These are phyloP conservation scores for Annulohypoxylon moriforme DNA, from an alignment of 495 filamentous ascomycete species.

Conservation along the genomic window DNA sequence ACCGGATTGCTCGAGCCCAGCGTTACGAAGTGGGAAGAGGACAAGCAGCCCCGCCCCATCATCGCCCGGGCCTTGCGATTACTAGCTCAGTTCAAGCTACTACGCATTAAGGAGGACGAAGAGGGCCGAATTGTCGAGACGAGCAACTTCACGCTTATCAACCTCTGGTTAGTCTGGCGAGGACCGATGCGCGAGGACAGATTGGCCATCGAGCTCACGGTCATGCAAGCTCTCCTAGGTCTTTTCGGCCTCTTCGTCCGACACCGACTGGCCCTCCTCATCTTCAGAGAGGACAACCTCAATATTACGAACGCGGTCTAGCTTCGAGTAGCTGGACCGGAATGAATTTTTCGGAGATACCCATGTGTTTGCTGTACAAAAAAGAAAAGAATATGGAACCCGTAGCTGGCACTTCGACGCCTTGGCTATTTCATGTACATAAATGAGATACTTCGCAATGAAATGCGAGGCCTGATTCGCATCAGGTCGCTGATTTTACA, in stretches of 20 bases:
- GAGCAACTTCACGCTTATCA: constrained; percentile 91
- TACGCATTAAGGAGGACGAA: constrained; percentile 71
- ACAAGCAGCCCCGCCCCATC: constrained; percentile 71
- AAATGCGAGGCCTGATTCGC: constrained; percentile 6
- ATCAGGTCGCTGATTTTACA: constrained; percentile 23
- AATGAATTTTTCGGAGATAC: constrained; percentile 31
- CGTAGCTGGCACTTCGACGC: constrained; percentile 4
- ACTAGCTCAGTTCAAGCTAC: constrained; percentile 71
- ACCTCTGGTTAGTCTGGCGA: constrained; percentile 96
- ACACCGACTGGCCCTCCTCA: constrained; percentile 82
- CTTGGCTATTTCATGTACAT: constrained; percentile 8
- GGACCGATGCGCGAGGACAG: constrained; percentile 90
- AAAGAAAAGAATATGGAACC: constrained; percentile 24
- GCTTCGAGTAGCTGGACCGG: constrained; percentile 4
- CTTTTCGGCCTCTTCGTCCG: constrained; percentile 85
- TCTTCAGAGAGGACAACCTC: constrained; percentile 89
- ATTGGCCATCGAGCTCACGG: constrained; percentile 78
- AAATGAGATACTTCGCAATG: constrained; percentile 10
- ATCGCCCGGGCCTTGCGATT: constrained; percentile 71
- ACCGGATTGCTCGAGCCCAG: constrained; percentile 87
- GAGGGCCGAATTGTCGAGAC: constrained; percentile 79
- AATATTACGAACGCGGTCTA: constrained; percentile 49
- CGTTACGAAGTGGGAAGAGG: constrained; percentile 76
- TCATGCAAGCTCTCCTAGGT: constrained; percentile 77
- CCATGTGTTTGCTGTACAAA: constrained; percentile 38